phyloP scores from a whole-genome alignment of 2,329 filamentous ascomycete species.

The Falciphora oryzae region DNA sequence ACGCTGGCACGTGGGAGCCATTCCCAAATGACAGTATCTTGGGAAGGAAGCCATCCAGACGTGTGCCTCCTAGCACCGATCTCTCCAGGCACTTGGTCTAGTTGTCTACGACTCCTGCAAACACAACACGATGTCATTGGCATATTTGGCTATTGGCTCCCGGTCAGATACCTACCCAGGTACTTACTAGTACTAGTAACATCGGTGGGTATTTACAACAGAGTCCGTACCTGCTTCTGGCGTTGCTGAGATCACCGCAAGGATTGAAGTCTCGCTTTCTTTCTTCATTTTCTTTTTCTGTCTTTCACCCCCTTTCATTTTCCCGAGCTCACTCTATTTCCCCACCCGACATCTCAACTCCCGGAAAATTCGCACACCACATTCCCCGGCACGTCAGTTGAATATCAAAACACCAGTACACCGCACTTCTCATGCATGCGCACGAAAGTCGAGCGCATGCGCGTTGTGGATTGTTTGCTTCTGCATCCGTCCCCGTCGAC shows the following conservation, averaged over 20 bases:
- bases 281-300: background rate
- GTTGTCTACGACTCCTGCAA: no score
- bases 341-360: background rate
- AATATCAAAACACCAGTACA: background rate
- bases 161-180: no score
- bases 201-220: background rate
- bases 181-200: no score
- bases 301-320: background rate
- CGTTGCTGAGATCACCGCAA: background rate
- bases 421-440: background rate
- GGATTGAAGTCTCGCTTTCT: background rate
- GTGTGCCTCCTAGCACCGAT: no score
- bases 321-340: background rate
- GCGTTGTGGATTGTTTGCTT: background rate
- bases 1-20: background rate
- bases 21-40: no score
- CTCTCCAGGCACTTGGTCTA: no score
- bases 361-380: background rate
- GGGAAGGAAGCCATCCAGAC: background rate
- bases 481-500: background rate
- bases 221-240: background rate
- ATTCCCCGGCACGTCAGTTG: background rate
- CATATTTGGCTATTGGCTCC: no score
- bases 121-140: no score
- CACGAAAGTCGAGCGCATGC: background rate